These are phyloP conservation scores for Phaeoacremonium minimum DNA, from an alignment of 2,329 filamentous ascomycete genomes.

Conservation along the genomic window DNA sequence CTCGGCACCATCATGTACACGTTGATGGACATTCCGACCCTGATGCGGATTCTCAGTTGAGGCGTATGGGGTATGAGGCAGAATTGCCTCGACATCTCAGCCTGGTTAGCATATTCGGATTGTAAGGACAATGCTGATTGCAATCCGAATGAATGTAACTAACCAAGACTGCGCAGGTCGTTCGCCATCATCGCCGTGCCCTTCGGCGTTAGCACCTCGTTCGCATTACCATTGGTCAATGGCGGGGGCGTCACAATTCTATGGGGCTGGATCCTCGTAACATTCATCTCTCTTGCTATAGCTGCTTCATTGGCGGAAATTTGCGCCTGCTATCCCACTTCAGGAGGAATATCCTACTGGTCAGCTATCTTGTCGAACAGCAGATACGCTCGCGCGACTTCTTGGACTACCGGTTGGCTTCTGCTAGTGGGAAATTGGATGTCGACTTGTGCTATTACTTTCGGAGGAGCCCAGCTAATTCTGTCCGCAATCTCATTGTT, in stretches of 20 bases:
- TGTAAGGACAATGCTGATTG: no score
- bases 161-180: no score
- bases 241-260: conserved; percentile 66
- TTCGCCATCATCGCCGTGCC: conserved; percentile 74
- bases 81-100: conserved; percentile 63
- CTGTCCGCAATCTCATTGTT: conserved; percentile 65
- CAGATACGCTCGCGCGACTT: conserved; percentile 62
- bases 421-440: conserved; percentile 74
- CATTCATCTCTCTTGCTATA: conserved; percentile 58
- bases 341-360: conserved; percentile 69
- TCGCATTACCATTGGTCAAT: conserved; percentile 64
- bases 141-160: no score
- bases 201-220: conserved; percentile 63
- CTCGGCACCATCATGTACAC: neutral
- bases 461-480: conserved; percentile 62
- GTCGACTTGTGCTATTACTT: conserved; percentile 60
- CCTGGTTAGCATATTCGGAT: conserved; percentile 63
- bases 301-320: conserved; percentile 66
- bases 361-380: conserved; percentile 63
- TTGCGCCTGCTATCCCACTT: conserved; percentile 64
- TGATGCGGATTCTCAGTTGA: conserved; percentile 57
- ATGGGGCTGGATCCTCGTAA: conserved; percentile 66
- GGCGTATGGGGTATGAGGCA: conserved; percentile 64
- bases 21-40: conserved; percentile 3
- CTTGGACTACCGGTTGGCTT: conserved; percentile 68